Evolutionary conservation across 352 stramenopile species (phyloP).

Genomic region (Phytophthora melonis): DNA sequence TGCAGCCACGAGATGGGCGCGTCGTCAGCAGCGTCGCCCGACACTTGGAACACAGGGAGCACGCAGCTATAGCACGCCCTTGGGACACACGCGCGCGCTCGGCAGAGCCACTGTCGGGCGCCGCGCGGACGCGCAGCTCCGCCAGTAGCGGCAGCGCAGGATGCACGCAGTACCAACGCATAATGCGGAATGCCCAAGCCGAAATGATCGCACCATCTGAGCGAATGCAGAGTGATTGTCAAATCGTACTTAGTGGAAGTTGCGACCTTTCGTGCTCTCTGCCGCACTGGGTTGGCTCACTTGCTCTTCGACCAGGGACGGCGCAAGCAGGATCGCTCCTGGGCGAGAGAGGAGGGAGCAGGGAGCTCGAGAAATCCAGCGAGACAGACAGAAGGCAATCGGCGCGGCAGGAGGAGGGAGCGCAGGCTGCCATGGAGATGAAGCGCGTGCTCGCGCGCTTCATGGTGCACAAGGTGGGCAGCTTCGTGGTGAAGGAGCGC

Average conservation of each 20-base stretch:
- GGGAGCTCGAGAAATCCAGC: conserved; percentile 6
- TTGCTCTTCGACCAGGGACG: not conserved
- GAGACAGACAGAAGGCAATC: not conserved
- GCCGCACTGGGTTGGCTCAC: conserved; percentile 15
- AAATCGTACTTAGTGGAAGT: conserved; percentile 10
- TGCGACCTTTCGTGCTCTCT: conserved; percentile 42
- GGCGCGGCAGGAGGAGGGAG: not conserved
- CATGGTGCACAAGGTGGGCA: conserved; percentile 88
- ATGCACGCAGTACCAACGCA: conserved; percentile 82
- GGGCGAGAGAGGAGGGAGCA: no score
- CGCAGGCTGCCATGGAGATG: conserved; percentile 48
- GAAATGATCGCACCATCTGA: conserved; percentile 1
- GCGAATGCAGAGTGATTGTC: conserved; percentile 16
- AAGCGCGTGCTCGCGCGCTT: conserved; percentile 76
- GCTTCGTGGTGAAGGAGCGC: conserved; percentile 87
- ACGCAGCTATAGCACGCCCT: conserved; percentile 55
- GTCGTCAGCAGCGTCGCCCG: conserved; percentile 11
- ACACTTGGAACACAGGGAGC: conserved; percentile 48
- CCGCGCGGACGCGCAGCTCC: conserved; percentile 68
- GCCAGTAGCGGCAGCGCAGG: conserved; percentile 63
- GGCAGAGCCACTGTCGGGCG: conserved; percentile 53
- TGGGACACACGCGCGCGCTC: conserved; percentile 59
- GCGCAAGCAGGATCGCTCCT: conserved; percentile 9
- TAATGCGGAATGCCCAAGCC: conserved; percentile 18
- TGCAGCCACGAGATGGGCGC: conserved; percentile 58